These are phyloP conservation scores for Tagetes erecta DNA, from an alignment of 129 eudicot genomes.

Conservation along the genomic window DNA sequence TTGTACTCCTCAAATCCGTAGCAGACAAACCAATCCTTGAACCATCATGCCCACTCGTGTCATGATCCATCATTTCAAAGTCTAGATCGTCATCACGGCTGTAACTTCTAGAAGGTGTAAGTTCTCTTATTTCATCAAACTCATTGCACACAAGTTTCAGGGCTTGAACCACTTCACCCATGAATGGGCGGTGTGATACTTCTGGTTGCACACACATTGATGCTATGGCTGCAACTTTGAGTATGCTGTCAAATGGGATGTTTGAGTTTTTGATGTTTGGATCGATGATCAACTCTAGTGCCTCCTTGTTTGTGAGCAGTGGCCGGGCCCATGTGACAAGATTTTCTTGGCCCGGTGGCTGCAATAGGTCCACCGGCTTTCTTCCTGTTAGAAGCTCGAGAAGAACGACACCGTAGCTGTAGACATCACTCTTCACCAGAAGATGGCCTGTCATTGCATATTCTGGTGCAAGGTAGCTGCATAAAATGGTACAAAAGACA, in stretches of 20 bases:
- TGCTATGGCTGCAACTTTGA: conserved; percentile 90
- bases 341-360: conserved; percentile 95
- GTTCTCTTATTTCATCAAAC: conserved; percentile 63
- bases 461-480: conserved; percentile 94
- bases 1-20: conserved; percentile 51
- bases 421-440: conserved; percentile 92
- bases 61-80: conserved; percentile 35
- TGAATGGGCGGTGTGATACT: conserved; percentile 91
- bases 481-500: neutral
- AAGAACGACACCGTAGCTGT: conserved; percentile 97
- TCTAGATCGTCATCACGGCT: conserved; percentile 41
- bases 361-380: conserved; percentile 88
- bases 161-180: conserved; percentile 99
- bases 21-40: conserved; percentile 49
- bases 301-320: conserved; percentile 65
- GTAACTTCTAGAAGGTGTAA: conserved; percentile 38
- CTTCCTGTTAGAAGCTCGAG: conserved; percentile 93
- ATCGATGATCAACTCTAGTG: conserved; percentile 60
- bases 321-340: conserved; percentile 96
- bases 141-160: conserved; percentile 86
- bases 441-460: conserved; percentile 99
- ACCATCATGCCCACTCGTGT: conserved; percentile 39
- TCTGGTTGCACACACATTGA: conserved; percentile 99
- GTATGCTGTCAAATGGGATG: conserved; percentile 60
- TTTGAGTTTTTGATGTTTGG: conserved; percentile 40